phyloP scores from a whole-genome alignment of 495 filamentous ascomycete genomes.

The Apiosordaria backusii region DNA sequence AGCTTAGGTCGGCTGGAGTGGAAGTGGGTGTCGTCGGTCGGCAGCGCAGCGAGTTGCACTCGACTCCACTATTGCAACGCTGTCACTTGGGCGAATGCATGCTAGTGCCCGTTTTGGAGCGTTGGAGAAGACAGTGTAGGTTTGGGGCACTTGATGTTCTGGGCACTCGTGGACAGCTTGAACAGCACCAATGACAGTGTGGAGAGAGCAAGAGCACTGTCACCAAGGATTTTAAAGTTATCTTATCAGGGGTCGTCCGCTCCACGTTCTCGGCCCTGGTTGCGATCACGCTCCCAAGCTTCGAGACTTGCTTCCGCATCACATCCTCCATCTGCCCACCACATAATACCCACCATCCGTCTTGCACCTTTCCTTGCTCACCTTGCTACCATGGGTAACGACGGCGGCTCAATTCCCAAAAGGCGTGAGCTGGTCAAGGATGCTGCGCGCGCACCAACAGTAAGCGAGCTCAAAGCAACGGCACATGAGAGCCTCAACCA shows the following conservation, averaged over 20 bases:
- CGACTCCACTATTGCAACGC: not conserved
- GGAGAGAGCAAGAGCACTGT: too few species aligned
- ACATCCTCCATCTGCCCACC: not conserved
- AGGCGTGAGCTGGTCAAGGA: slow-evolving; percentile 92
- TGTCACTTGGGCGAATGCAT: not conserved
- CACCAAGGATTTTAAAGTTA: too few species aligned
- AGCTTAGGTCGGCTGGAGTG: not conserved
- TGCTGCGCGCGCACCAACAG: slow-evolving; percentile 73
- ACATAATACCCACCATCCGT: not conserved
- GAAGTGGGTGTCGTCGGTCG: not conserved
- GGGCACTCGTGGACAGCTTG: too few species aligned
- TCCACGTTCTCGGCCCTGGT: too few species aligned
- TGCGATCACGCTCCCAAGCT: too few species aligned
- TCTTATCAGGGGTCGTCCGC: too few species aligned
- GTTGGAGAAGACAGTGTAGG: too few species aligned
- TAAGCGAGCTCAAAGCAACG: slow-evolving; percentile 86
- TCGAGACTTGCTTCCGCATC: too few species aligned
- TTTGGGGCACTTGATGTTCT: too few species aligned
- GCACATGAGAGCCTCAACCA: slow-evolving; percentile 78
- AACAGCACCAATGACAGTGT: too few species aligned
- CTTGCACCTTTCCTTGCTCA: not conserved
- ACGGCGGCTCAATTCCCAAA: slow-evolving; percentile 85
- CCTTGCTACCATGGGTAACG: slow-evolving; percentile 78
- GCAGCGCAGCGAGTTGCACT: not conserved
- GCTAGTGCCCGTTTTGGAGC: slow-evolving; percentile 1